A percentile compares a stretch with the other conserved stretches of the same genome.
Conservation (phyloP, 352 stramenopile genomes). For the Phytophthora citrophthora region DNA sequence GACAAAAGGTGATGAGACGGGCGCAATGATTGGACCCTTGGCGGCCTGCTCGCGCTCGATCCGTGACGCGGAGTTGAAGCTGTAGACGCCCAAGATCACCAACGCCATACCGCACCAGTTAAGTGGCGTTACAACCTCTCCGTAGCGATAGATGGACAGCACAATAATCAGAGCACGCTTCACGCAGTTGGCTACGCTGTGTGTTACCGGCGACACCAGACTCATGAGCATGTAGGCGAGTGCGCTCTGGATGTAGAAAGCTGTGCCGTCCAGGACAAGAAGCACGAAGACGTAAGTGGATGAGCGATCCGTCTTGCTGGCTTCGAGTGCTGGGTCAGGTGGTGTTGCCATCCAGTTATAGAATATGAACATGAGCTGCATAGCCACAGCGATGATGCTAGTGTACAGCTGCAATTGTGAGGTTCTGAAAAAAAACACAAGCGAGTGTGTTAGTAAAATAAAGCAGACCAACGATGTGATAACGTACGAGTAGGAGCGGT, state of each 20-base stretch:
- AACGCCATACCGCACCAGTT: slow-evolving; percentile 89
- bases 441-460: slow-evolving; percentile 1
- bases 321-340: slow-evolving; percentile 28
- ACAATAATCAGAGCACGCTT: slow-evolving; percentile 92
- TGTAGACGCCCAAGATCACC: slow-evolving; percentile 89
- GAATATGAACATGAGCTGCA: slow-evolving; percentile 85
- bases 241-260: slow-evolving; percentile 91
- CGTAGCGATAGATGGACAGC: slow-evolving; percentile 91
- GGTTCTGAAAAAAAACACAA: slow-evolving; percentile 38
- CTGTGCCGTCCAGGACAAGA: slow-evolving; percentile 72
- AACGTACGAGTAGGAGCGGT: slow-evolving; percentile 76
- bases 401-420: slow-evolving; percentile 92
- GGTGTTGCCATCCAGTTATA: slow-evolving; percentile 66
- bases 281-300: slow-evolving; percentile 55
- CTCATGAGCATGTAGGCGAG: slow-evolving; percentile 93
- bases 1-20: slow-evolving; percentile 36
- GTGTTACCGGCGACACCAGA: slow-evolving; percentile 89
- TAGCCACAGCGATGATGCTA: slow-evolving; percentile 80
- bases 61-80: slow-evolving; percentile 82
- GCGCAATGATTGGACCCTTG: slow-evolving; percentile 41
- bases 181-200: slow-evolving; percentile 92
- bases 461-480: not conserved
- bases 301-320: slow-evolving; percentile 40
- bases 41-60: slow-evolving; percentile 52
- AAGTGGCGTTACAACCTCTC: slow-evolving; percentile 80